A percentile compares a stretch with the other conserved stretches of the same genome.
These are phyloP conservation scores for Magnusiomyces sp. DNA, from an alignment of 1,139 yeast species.

Conservation along the genomic window DNA sequence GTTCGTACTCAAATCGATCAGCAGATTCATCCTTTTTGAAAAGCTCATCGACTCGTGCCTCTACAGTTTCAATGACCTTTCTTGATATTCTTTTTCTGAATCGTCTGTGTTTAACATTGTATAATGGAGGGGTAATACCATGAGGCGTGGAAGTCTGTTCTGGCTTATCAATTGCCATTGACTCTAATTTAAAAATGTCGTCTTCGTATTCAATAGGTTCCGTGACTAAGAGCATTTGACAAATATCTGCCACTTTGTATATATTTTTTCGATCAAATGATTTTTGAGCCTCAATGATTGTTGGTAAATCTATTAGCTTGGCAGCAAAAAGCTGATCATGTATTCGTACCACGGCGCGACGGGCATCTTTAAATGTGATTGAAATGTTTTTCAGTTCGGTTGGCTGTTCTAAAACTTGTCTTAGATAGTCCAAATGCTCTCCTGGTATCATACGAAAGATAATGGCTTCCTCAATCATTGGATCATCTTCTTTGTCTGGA, in stretches of 20 bases:
- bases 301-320: constrained; percentile 80
- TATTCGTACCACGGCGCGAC: constrained; percentile 59
- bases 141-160: constrained; percentile 49
- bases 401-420: constrained; percentile 59
- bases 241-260: constrained; percentile 76
- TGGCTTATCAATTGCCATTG: constrained; percentile 36
- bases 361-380: constrained; percentile 73
- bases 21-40: constrained; percentile 74
- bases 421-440: constrained; percentile 67
- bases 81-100: constrained; percentile 45
- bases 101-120: constrained; percentile 45
- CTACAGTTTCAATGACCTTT: constrained; percentile 54
- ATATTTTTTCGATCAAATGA: constrained; percentile 85
- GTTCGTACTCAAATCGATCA: constrained; percentile 70
- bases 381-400: constrained; percentile 70
- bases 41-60: constrained; percentile 68
- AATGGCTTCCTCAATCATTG: constrained; percentile 80
- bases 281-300: constrained; percentile 79
- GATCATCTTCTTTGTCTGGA: constrained; percentile 93
- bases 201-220: constrained; percentile 52
- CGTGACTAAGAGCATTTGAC: constrained; percentile 76
- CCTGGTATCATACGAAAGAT: constrained; percentile 74
- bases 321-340: constrained; percentile 66
- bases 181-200: constrained; percentile 36
- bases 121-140: constrained; percentile 76